These are phyloP conservation scores for Biancaea sappan DNA, from an alignment of 306 rosid species.

Conservation along the genomic window DNA sequence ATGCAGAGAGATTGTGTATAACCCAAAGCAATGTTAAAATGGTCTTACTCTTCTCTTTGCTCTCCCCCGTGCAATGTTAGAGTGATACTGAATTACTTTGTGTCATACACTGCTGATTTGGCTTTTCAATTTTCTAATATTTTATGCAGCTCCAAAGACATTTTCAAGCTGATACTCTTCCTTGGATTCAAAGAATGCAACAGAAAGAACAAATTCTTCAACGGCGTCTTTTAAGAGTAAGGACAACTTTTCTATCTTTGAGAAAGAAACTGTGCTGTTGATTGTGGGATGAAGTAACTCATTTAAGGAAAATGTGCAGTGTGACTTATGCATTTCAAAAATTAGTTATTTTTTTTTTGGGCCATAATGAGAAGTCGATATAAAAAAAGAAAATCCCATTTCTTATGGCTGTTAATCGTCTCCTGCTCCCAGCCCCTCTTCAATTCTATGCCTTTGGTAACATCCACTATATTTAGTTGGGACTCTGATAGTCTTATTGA, in stretches of 20 bases:
- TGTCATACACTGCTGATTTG: constrained; percentile 5
- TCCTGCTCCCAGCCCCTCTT: background rate
- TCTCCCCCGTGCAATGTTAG: background rate
- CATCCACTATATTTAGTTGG: constrained; percentile 3
- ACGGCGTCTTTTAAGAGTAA: constrained; percentile 82
- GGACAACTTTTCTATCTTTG: constrained; percentile 33
- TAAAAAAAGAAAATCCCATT: background rate
- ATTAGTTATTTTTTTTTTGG: too few species aligned
- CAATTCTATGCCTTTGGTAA: background rate
- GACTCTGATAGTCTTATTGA: constrained; percentile 21
- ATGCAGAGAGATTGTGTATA: constrained; percentile 83
- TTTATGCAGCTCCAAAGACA: constrained; percentile 89
- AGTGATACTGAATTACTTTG: constrained; percentile 6
- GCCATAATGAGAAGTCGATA: background rate
- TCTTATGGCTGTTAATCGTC: background rate
- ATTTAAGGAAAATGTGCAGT: background rate
- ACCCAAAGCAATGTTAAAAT: constrained; percentile 96
- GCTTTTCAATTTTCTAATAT: constrained; percentile 5
- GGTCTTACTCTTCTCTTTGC: constrained; percentile 48
- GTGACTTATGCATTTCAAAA: background rate
- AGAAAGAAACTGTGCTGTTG: constrained; percentile 3
- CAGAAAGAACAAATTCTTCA: constrained; percentile 95
- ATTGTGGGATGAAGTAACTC: constrained; percentile 13
- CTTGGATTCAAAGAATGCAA: constrained; percentile 83
- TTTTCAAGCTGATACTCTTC: constrained; percentile 92